Percentiles rank a stretch among this genome's conserved stretches.
Evolutionary conservation across 1,139 yeast genomes (phyloP).

Genomic region (Pneumocystis oryctolagi): DNA sequence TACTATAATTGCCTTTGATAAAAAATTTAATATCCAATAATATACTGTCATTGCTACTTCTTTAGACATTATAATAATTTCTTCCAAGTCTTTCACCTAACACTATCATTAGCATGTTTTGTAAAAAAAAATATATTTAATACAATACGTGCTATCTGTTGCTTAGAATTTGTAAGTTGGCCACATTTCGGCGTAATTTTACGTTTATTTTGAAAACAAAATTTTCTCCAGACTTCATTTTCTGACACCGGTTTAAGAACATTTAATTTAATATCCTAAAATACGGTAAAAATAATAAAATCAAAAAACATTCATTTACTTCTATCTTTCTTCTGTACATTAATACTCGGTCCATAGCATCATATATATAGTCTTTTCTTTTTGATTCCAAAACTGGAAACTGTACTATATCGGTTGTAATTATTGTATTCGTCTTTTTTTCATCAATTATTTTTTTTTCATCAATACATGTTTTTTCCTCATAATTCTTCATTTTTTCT

Average conservation of each 20-base stretch:
- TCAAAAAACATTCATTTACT: constrained; percentile 16
- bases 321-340: constrained; percentile 14
- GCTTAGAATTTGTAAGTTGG: constrained; percentile 59
- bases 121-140: constrained; percentile 1
- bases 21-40: constrained; percentile 62
- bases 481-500: constrained; percentile 13
- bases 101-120: constrained; percentile 7
- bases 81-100: constrained; percentile 34
- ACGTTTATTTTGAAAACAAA: constrained; percentile 38
- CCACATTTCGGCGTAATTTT: constrained; percentile 81
- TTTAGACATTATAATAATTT: constrained; percentile 35
- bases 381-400: constrained; percentile 13
- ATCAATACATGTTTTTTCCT: neutral
- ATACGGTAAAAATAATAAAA: constrained; percentile 22
- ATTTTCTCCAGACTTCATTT: constrained; percentile 30
- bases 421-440: constrained; percentile 4
- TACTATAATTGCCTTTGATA: constrained; percentile 61
- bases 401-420: neutral
- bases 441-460: neutral
- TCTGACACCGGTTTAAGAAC: constrained; percentile 29
- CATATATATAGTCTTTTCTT: constrained; percentile 17
- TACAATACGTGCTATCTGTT: constrained; percentile 40
- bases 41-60: constrained; percentile 35
- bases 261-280: constrained; percentile 35
- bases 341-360: constrained; percentile 16